phyloP scores from a whole-genome alignment of 108 stramenopile genomes.

The Cyclostephanos invisitatus region DNA sequence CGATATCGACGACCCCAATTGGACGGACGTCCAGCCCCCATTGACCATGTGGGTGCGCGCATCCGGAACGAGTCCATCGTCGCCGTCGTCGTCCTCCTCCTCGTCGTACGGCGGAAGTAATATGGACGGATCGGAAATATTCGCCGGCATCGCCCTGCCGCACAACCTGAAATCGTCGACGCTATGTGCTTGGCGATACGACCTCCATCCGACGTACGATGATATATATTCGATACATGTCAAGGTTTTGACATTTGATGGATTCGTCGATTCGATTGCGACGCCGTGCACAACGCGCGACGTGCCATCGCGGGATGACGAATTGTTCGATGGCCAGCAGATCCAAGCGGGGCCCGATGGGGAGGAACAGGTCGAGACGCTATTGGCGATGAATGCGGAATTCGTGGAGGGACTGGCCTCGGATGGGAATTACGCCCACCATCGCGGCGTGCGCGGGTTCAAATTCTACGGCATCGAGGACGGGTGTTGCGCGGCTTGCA shows the following conservation, averaged over 20 bases:
- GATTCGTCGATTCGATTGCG: conserved; percentile 8
- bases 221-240: conserved; percentile 30
- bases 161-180: neutral
- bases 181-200: conserved; percentile 19
- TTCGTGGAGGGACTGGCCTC: conserved; percentile 9
- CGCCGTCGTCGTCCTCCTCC: neutral
- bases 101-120: conserved; percentile 23
- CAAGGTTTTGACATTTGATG: conserved; percentile 41
- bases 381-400: conserved; percentile 10
- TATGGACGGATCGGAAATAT: neutral
- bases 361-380: neutral
- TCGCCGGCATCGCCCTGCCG: conserved; percentile 36
- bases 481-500: conserved; percentile 35
- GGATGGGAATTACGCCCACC: conserved; percentile 24
- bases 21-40: conserved; percentile 36
- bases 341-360: no score
- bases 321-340: neutral
- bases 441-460: conserved; percentile 28
- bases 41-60: conserved; percentile 56
- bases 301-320: neutral
- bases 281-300: neutral
- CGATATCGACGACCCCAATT: neutral
- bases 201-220: neutral
- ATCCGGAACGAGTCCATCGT: conserved; percentile 18
- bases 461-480: conserved; percentile 18